phyloP scores from a whole-genome alignment of 805 yeast species.

The Blastobotrys mokoenaii region DNA sequence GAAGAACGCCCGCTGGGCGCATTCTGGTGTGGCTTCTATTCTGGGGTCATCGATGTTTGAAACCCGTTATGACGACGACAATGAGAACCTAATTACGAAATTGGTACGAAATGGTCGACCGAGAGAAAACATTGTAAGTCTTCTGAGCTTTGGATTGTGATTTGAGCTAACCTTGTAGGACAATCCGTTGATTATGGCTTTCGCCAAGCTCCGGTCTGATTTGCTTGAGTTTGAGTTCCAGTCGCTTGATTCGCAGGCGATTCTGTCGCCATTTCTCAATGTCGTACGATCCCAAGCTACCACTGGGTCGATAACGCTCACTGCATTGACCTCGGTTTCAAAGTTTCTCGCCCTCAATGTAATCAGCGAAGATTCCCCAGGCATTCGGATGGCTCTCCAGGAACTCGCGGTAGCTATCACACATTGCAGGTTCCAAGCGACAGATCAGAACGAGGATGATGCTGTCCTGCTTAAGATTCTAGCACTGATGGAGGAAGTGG shows the following conservation, averaged over 20 bases:
- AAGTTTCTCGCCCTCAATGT: conserved; percentile 67
- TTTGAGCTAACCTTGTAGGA: conserved; percentile 25
- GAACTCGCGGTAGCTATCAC: conserved; percentile 72
- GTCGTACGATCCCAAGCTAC: conserved; percentile 78
- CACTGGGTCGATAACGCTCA: conserved; percentile 75
- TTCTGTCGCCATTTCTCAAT: conserved; percentile 79
- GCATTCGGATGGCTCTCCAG: conserved; percentile 48
- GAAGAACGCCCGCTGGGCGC: conserved; percentile 67
- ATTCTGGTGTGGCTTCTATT: conserved; percentile 77
- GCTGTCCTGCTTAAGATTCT: conserved; percentile 80
- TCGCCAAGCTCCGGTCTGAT: conserved; percentile 68
- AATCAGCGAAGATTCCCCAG: conserved; percentile 45
- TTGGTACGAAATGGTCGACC: not conserved
- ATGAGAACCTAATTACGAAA: not conserved
- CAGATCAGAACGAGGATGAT: conserved; percentile 87
- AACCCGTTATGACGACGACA: not conserved
- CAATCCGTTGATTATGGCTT: conserved; percentile 67
- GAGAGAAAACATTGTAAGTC: not conserved
- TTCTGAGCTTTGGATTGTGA: not conserved
- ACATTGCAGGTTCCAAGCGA: conserved; percentile 92
- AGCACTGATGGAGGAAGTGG: conserved; percentile 57
- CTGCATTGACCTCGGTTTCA: conserved; percentile 68
- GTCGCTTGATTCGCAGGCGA: conserved; percentile 59
- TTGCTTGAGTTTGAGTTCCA: conserved; percentile 46
- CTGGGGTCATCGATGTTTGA: conserved; percentile 46